phyloP scores from a whole-genome alignment of 371 early-diverging fungal genomes.

The Mucor irregularis region DNA sequence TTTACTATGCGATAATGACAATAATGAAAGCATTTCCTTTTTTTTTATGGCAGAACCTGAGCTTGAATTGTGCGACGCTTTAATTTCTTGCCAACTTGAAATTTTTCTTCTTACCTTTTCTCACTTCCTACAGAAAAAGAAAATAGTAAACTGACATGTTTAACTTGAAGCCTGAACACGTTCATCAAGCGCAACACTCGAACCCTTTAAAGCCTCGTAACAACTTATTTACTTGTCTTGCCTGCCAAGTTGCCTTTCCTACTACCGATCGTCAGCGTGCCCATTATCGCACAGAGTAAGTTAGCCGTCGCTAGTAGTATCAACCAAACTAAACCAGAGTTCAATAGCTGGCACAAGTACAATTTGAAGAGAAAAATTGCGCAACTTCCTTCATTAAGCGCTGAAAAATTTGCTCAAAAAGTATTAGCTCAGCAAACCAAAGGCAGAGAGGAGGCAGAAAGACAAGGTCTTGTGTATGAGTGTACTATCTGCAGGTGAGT shows the following conservation, averaged over 20 bases:
- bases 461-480: slow-evolving; percentile 39
- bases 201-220: slow-evolving; percentile 28
- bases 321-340: slow-evolving; percentile 86
- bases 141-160: too few relatives aligned
- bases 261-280: slow-evolving; percentile 79
- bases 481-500: slow-evolving; percentile 47
- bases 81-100: neutral
- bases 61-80: too few relatives aligned
- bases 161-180: slow-evolving; percentile 5
- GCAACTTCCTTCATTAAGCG: slow-evolving; percentile 70
- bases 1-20: neutral
- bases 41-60: slow-evolving; percentile 4
- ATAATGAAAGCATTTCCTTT: neutral
- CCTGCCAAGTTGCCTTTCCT: slow-evolving; percentile 87
- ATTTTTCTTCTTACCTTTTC: neutral
- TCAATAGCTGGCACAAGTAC: slow-evolving; percentile 83
- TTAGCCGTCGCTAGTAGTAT: slow-evolving; percentile 77
- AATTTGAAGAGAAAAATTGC: slow-evolving; percentile 88
- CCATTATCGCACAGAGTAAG: slow-evolving; percentile 81
- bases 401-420: slow-evolving; percentile 76
- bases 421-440: slow-evolving; percentile 53
- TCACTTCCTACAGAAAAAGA: neutral
- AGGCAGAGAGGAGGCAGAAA: slow-evolving; percentile 43
- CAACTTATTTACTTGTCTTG: slow-evolving; percentile 63
- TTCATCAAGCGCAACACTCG: slow-evolving; percentile 15